Percentiles rank a stretch among this genome's conserved stretches.
Conservation (phyloP, 352 stramenopile genomes). For the Phytophthora crassamura region DNA sequence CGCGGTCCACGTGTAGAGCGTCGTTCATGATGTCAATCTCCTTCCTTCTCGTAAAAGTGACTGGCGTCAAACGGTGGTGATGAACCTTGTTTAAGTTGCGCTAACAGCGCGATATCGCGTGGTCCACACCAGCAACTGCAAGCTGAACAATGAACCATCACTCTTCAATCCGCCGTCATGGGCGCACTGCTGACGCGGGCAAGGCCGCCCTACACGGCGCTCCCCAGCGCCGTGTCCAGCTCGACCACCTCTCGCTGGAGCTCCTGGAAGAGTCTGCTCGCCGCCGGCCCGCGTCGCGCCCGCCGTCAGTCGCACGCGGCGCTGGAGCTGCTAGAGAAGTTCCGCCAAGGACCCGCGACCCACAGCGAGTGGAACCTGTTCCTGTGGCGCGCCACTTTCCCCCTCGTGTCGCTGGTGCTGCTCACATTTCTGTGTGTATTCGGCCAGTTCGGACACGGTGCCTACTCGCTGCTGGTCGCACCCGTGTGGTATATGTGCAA, state of each 20-base stretch:
- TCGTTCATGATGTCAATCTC: constrained; percentile 42
- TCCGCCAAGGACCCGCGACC: constrained; percentile 68
- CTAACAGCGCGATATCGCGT: no score
- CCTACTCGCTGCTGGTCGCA: constrained; percentile 76
- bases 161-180: no score
- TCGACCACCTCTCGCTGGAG: constrained; percentile 1
- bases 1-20: constrained; percentile 69
- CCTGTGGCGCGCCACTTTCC: constrained; percentile 84
- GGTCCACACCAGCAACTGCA: no score
- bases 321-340: constrained; percentile 76
- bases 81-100: no score
- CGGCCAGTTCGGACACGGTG: constrained; percentile 66
- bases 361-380: constrained; percentile 87
- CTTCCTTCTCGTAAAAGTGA: not conserved
- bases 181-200: constrained; percentile 16
- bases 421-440: constrained; percentile 69
- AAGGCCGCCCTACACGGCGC: constrained; percentile 6
- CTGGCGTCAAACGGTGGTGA: constrained; percentile 41
- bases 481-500: constrained; percentile 85
- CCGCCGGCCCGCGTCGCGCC: constrained; percentile 22
- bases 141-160: no score
- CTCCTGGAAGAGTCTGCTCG: constrained; percentile 26
- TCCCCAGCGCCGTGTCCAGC: constrained; percentile 19
- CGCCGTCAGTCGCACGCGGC: constrained; percentile 44
- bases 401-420: constrained; percentile 78